Conservation (phyloP, 257 asterid genomes). For the Nicotiana knightiana region DNA sequence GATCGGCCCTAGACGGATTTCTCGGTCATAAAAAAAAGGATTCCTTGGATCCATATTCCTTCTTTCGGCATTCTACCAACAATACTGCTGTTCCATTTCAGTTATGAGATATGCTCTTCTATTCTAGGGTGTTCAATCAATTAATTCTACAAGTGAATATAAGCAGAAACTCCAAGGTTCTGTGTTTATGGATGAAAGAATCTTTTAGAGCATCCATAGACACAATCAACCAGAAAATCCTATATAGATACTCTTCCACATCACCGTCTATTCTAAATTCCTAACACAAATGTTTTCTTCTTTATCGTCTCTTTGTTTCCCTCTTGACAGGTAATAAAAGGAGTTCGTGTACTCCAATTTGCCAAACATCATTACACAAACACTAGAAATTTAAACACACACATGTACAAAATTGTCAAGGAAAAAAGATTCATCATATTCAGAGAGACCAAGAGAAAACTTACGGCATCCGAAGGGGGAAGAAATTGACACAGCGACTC, state of each 20-base stretch:
- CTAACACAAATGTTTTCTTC: not conserved
- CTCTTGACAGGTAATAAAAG: not conserved
- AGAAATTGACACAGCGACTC: too few species aligned
- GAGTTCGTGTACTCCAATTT: not conserved
- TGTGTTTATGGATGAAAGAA: too few species aligned
- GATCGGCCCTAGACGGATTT: too few species aligned
- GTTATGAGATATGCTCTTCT: not conserved
- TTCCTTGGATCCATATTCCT: not conserved
- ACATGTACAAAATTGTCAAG: too few species aligned
- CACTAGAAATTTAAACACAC: too few species aligned
- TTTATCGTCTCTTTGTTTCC: not conserved
- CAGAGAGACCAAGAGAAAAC: too few species aligned
- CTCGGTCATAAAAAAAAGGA: too few species aligned
- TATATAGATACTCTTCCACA: not conserved
- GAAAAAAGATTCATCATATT: too few species aligned
- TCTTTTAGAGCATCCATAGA: not conserved
- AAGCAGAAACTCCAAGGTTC: not conserved
- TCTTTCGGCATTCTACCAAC: not conserved
- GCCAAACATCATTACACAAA: not conserved
- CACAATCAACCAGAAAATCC: not conserved
- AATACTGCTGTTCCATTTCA: not conserved
- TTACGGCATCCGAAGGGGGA: too few species aligned
- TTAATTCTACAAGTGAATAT: not conserved
- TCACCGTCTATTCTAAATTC: not conserved
- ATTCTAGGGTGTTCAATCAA: not conserved